Base-by-base conservation (phyloP, 805 yeast species). In the Candida sithepensis region DNA sequence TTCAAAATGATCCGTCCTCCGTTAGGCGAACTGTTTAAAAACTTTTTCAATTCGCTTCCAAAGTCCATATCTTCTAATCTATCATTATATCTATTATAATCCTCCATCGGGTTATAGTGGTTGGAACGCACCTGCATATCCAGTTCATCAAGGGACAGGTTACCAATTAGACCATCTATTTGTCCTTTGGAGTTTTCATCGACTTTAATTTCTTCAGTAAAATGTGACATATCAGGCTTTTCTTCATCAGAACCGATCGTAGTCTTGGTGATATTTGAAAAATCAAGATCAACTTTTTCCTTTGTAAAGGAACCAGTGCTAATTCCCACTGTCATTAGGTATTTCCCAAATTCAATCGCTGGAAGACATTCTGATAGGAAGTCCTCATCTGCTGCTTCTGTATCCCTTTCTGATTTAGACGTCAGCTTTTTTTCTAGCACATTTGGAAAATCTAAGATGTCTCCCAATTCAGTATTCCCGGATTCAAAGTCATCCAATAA, bases 121-220 rank as follows among this genome's bases (percentile, higher is more conserved):
- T 51, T 54, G 3, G 65, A 58, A 49, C 68, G 60, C 21, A 63
- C 61, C 54, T 69, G 72, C 23, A 55, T 48, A 51, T 74, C 78
- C 23, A 73, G 46, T 21, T 64, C 70, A 26, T 60, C 63, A 33
- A 69, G 56, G 8, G 66, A 64, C 9, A 61, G 45, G 18, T 60
- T 58, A 22, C 64, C 65, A 45, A 74, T 57, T 44, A 67, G 60
- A 22, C 50, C 52, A 21, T 50, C 55, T 16, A 56, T 50, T 8
- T 12, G 49, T 20, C 14, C 39, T 2, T 28, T 47, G 13, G 47
- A 46, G 14, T 50, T 54, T 2, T 48, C 42, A 14, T 52, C 57
- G 2, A 32, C 44, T 37, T 47, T 51, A 3, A 53, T 52, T 18
- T 49, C 51, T 38, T 47, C 42, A 12, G 37, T 3, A 9, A 9